Evolutionary conservation across 2,329 filamentous ascomycete species (phyloP).

Genomic region (Elsinoe necatrix): DNA sequence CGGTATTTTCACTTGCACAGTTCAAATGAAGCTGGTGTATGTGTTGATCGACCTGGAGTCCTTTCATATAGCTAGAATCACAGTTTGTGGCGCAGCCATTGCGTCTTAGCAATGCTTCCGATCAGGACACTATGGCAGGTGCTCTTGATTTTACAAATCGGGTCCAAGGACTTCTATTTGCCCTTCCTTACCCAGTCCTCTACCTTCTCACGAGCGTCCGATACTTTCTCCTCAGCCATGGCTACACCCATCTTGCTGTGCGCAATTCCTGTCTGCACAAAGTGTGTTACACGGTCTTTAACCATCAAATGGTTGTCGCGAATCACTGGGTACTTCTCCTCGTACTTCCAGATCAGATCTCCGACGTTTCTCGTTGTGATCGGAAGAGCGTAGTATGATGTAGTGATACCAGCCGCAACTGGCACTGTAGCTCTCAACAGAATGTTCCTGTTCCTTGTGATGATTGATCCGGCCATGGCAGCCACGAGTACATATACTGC

Average conservation of each 20-base stretch:
- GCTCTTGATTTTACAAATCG: slow-evolving; percentile 2
- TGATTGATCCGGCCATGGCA: slow-evolving; percentile 88
- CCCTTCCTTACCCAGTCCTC: slow-evolving; percentile 91
- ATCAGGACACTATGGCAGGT: no score
- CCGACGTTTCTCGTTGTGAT: slow-evolving; percentile 84
- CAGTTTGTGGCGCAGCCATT: no score
- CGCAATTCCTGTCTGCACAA: slow-evolving; percentile 64
- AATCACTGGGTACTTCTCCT: slow-evolving; percentile 76
- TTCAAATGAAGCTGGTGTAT: no score
- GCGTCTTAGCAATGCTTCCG: no score
- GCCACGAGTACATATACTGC: slow-evolving; percentile 87
- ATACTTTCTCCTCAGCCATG: slow-evolving; percentile 74
- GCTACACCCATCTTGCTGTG: slow-evolving; percentile 62
- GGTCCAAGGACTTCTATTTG: slow-evolving; percentile 44
- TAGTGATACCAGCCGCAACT: slow-evolving; percentile 68
- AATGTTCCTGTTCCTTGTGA: slow-evolving; percentile 79
- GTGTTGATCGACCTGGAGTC: no score
- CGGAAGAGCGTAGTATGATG: slow-evolving; percentile 77
- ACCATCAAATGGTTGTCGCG: slow-evolving; percentile 71
- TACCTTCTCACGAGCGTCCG: slow-evolving; percentile 62
- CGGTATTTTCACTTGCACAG: not conserved
- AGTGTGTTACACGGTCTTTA: slow-evolving; percentile 59
- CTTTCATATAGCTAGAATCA: no score
- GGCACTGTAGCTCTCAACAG: slow-evolving; percentile 70
- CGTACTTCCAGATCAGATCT: slow-evolving; percentile 82